These are phyloP conservation scores for Lasiodiplodia sp. DNA, from an alignment of 2,329 filamentous ascomycete genomes.

Conservation along the genomic window DNA sequence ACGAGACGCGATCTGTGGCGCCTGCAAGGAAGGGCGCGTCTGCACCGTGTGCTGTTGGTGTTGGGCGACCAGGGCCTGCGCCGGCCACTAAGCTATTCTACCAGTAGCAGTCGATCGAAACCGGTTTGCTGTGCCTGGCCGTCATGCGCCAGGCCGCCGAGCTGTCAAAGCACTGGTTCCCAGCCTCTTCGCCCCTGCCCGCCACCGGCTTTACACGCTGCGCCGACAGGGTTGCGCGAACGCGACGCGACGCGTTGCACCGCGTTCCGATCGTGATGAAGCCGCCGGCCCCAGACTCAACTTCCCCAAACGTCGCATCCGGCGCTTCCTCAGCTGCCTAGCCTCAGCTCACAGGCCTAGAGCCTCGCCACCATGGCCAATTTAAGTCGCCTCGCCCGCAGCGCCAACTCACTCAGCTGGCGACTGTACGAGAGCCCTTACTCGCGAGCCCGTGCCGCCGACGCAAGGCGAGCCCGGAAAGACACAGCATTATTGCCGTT, in stretches of 20 bases:
- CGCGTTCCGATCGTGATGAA: constrained; percentile 19
- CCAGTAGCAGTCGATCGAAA: not conserved
- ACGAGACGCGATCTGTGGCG: constrained; percentile 24
- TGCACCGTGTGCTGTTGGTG: constrained; percentile 27
- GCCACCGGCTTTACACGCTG: constrained; percentile 7
- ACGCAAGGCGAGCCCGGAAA: constrained; percentile 8
- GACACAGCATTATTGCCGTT: constrained; percentile 8
- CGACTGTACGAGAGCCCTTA: not conserved
- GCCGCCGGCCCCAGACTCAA: not conserved
- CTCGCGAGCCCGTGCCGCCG: constrained; percentile 18
- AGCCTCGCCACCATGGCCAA: constrained; percentile 1
- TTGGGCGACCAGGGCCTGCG: constrained; percentile 10
- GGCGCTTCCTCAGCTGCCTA: constrained; percentile 11
- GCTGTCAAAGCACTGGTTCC: constrained; percentile 6
- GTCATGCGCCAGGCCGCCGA: not conserved
- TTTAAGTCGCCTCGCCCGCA: not conserved
- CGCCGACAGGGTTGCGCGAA: constrained; percentile 15
- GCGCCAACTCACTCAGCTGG: constrained; percentile 2
- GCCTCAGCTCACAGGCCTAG: not conserved
- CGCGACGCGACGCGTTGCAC: constrained; percentile 17
- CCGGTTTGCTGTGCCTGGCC: not conserved
- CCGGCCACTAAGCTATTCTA: constrained; percentile 2
- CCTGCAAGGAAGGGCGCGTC: constrained; percentile 24
- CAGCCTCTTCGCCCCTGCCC: constrained; percentile 7
- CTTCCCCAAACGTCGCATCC: not conserved